Evolutionary conservation across 495 filamentous ascomycete genomes (phyloP), one percentile per base, ranked within the genome.

Genomic region (Aspergillus nanangensis): DNA sequence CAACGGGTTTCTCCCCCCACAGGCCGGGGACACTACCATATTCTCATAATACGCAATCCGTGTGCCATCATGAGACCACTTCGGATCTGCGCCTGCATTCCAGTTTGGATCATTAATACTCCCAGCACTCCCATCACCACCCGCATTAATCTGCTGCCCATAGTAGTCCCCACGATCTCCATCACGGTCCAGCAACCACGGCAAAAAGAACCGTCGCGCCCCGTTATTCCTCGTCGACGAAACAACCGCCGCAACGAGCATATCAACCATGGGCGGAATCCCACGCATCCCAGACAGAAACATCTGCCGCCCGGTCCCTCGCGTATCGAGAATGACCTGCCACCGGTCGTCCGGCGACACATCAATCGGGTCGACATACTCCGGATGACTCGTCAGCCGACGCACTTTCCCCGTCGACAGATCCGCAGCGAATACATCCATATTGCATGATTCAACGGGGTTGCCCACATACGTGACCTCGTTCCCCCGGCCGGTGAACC

Each of bases 11-110:
- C 3, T 10, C 0, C 50, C 50, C 2, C 54, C 54, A 18, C 54
- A 57, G 7, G 45, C 47, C 1, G 58, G 58, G 1, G 52, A 32
- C 0, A 36, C 32, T 8, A 52, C 48, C 22, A 61, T 35, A 5
- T 37, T 38, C 38, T 61, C 49, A 25, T 13, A 53, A 35, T 56
- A 61, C 0, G 49, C 55, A 8, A 61, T 54, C 4, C 48, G 40
- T 0, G 55, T 58, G 11, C 55, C 47, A 42, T 61, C 55, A 18
- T 45, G 44, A 14, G 58, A 61, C 37, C 45, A 61, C 18, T 44
- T 34, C 3, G 58, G 58, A 43, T 61, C 58, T 8, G 58, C 58
- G 2, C 38, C 43, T 5, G 52, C 55, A 38, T 62, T 58, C 58
- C 58, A 62, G 34, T 54, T 52, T 0, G 52, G 48, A 40, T 62